Percentiles rank a stretch among this genome's conserved stretches.
Evolutionary conservation across 768 basidiomycete species (phyloP).

Genomic region (Sistotremastrum niveocremeum): DNA sequence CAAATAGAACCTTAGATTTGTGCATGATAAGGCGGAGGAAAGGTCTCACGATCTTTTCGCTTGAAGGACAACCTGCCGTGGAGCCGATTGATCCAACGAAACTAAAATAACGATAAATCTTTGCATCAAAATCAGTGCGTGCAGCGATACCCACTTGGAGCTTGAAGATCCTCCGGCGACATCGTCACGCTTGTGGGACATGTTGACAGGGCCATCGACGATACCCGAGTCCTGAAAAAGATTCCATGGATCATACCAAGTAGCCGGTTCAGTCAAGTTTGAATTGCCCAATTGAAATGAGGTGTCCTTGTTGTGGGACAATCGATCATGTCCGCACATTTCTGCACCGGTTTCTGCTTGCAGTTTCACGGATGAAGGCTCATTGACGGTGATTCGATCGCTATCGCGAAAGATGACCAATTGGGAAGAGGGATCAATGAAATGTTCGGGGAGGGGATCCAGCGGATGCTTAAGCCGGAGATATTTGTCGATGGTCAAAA

Average conservation of each 20-base stretch:
- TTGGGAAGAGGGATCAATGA: conserved; percentile 30
- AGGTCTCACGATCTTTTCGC: conserved; percentile 49
- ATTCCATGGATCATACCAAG: conserved; percentile 31
- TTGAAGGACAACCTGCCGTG: conserved; percentile 54
- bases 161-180: conserved; percentile 35
- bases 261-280: conserved; percentile 23
- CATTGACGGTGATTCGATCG: conserved; percentile 44
- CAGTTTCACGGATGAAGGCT: conserved; percentile 12
- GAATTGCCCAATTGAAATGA: conserved; percentile 32
- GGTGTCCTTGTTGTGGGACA: conserved; percentile 48
- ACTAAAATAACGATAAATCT: conserved; percentile 23
- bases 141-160: conserved; percentile 33
- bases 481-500: conserved; percentile 61
- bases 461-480: conserved; percentile 41
- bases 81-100: conserved; percentile 59
- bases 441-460: conserved; percentile 33
- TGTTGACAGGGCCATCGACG: conserved; percentile 13
- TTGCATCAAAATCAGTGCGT: not conserved
- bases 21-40: not conserved
- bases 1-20: conserved; percentile 18
- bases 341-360: conserved; percentile 14
- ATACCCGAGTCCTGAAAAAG: conserved; percentile 8
- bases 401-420: conserved; percentile 69
- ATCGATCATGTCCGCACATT: conserved; percentile 57
- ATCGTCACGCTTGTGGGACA: conserved; percentile 35